These are phyloP conservation scores for Peronospora belbahrii DNA, from an alignment of 352 stramenopile genomes.

Conservation along the genomic window DNA sequence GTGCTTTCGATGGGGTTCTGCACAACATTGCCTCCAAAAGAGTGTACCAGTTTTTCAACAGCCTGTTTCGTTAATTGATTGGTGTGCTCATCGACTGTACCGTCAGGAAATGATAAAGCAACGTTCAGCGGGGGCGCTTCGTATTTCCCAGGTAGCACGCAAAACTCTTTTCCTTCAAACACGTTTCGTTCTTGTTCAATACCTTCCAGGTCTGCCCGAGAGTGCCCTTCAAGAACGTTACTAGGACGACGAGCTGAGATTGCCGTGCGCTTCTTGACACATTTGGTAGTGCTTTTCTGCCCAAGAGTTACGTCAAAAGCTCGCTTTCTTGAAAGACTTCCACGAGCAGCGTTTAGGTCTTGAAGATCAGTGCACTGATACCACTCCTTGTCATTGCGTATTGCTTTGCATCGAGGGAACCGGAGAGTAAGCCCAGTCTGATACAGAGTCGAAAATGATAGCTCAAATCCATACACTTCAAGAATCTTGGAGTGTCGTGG, in stretches of 20 bases:
- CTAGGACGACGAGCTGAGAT: conserved; percentile 16
- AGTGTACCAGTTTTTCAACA: conserved; percentile 69
- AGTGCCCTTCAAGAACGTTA: conserved; percentile 51
- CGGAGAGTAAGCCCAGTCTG: conserved; percentile 74
- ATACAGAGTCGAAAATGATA: conserved; percentile 76
- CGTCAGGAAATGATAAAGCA: conserved; percentile 20
- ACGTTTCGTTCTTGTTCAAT: conserved; percentile 50
- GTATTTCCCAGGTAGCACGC: conserved; percentile 75
- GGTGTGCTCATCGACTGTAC: conserved; percentile 26
- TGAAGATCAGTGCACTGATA: conserved; percentile 74
- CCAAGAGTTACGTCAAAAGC: conserved; percentile 64
- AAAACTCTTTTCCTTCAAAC: conserved; percentile 68
- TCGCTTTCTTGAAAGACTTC: conserved; percentile 58
- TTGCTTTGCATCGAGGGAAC: conserved; percentile 74
- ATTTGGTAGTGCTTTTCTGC: conserved; percentile 49
- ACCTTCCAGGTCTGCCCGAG: conserved; percentile 47
- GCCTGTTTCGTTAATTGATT: conserved; percentile 52
- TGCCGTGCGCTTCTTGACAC: conserved; percentile 28
- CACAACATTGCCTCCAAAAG: conserved; percentile 56
- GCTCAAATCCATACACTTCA: conserved; percentile 81
- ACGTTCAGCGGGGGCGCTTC: conserved; percentile 12
- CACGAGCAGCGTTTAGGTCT: conserved; percentile 59
- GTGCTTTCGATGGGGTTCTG: conserved; percentile 76
- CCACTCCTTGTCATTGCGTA: conserved; percentile 79
- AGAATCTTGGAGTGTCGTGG: conserved; percentile 75